Conservation (phyloP, 2,329 filamentous ascomycete species). For the Neonectria ditissima region DNA sequence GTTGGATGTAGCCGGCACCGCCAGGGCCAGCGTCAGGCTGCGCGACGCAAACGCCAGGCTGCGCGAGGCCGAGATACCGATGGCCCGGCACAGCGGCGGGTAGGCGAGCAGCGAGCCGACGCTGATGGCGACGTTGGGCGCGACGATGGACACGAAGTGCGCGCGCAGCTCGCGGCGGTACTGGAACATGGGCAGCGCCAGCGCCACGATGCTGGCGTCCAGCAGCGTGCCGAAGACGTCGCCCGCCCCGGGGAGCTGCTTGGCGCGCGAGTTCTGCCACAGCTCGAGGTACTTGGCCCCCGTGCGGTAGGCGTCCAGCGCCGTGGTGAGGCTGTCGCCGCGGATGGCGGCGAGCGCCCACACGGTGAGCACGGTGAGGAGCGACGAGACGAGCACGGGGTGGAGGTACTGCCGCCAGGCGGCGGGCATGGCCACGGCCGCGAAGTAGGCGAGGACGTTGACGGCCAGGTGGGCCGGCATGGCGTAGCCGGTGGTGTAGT, state of each 20-base stretch:
- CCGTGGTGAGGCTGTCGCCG: slow-evolving; percentile 54
- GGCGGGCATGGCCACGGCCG: slow-evolving; percentile 60
- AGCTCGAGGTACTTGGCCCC: slow-evolving; percentile 64
- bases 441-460: slow-evolving; percentile 65
- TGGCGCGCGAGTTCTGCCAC: slow-evolving; percentile 54
- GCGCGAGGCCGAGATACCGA: slow-evolving; percentile 65
- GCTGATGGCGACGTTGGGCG: slow-evolving; percentile 64
- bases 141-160: slow-evolving; percentile 65
- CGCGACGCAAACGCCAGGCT: slow-evolving; percentile 67
- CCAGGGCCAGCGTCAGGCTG: slow-evolving; percentile 70
- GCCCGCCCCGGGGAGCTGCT: slow-evolving; percentile 62
- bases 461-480: slow-evolving; percentile 61
- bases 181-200: slow-evolving; percentile 71
- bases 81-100: slow-evolving; percentile 63
- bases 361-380: slow-evolving; percentile 63
- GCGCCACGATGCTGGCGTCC: slow-evolving; percentile 68
- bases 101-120: slow-evolving; percentile 68
- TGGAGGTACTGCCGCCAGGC: slow-evolving; percentile 66
- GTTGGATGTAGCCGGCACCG: slow-evolving; percentile 66
- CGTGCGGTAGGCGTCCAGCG: slow-evolving; percentile 63
- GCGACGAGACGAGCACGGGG: slow-evolving; percentile 67
- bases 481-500: slow-evolving; percentile 64
- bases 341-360: slow-evolving; percentile 64
- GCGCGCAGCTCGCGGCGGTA: slow-evolving; percentile 66
- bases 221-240: slow-evolving; percentile 67